Evolutionary conservation across 768 basidiomycete species (phyloP).

Genomic region (Phanerochaete carnosa): DNA sequence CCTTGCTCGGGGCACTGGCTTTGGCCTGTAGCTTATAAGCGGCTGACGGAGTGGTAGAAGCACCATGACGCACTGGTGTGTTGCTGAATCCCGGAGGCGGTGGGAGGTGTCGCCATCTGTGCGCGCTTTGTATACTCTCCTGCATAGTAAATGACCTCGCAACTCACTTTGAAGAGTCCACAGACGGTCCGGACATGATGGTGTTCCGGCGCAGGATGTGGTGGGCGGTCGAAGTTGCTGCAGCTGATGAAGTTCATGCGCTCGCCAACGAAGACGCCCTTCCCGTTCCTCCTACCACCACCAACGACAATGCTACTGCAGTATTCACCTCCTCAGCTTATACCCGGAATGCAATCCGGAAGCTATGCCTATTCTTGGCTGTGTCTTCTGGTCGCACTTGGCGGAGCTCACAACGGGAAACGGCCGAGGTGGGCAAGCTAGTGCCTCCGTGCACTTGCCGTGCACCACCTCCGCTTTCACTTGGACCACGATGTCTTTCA

Average conservation of each 20-base stretch:
- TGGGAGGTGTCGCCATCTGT: conserved; percentile 61
- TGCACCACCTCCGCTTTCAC: neutral
- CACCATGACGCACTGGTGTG: conserved; percentile 28
- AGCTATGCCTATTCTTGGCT: neutral
- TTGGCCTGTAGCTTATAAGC: conserved; percentile 22
- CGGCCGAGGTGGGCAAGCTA: neutral
- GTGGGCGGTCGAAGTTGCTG: neutral
- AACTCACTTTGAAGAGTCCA: conserved; percentile 19
- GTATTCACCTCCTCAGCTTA: neutral
- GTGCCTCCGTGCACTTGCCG: too few relatives aligned
- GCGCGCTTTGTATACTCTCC: neutral
- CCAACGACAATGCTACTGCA: neutral
- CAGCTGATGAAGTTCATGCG: neutral
- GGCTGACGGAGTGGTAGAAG: neutral
- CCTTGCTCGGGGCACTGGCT: conserved; percentile 40
- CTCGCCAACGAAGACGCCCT: neutral
- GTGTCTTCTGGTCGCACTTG: neutral
- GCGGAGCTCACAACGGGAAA: neutral
- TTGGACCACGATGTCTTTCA: conserved; percentile 34
- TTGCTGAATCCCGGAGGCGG: conserved; percentile 65
- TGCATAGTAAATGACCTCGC: neutral
- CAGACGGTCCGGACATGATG: neutral
- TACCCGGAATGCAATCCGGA: neutral
- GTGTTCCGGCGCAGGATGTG: neutral
- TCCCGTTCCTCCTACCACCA: neutral